Conservation (phyloP, 1,284 basidiomycete genomes). For the Melampsora larici-populina region DNA sequence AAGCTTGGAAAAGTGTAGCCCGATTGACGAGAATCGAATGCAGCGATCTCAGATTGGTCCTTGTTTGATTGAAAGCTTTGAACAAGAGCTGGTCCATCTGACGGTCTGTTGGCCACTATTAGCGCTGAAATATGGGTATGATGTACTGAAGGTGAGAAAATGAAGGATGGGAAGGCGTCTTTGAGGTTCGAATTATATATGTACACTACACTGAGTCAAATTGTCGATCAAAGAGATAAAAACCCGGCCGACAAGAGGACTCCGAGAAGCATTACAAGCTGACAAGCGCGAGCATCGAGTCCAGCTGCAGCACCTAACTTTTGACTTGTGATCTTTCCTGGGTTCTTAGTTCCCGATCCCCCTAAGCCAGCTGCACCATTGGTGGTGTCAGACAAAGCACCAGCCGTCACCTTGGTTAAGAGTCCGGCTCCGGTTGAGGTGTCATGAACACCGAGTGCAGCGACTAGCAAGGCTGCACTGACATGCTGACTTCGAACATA, state of each 20-base stretch:
- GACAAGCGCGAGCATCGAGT: not conserved
- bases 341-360: constrained; percentile 13
- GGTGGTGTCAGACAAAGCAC: constrained; percentile 26
- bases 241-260: not conserved
- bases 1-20: too few relatives aligned
- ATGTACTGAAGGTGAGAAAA: too few relatives aligned
- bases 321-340: constrained; percentile 25
- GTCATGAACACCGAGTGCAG: constrained; percentile 32
- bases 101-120: too few relatives aligned
- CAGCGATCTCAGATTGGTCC: too few relatives aligned
- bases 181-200: not conserved
- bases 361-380: constrained; percentile 27
- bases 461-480: constrained; percentile 37
- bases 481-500: constrained; percentile 44
- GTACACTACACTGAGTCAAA: constrained; percentile 1
- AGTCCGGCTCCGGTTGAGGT: not conserved
- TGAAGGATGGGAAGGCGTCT: not conserved
- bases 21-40: too few relatives aligned
- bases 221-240: not conserved
- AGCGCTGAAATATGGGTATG: too few relatives aligned
- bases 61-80: too few relatives aligned
- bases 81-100: too few relatives aligned
- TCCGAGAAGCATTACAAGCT: not conserved
- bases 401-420: constrained; percentile 17
- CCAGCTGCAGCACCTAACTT: constrained; percentile 6